Conservation (phyloP, 2,329 filamentous ascomycete genomes). For the Epichloe bromicola region DNA sequence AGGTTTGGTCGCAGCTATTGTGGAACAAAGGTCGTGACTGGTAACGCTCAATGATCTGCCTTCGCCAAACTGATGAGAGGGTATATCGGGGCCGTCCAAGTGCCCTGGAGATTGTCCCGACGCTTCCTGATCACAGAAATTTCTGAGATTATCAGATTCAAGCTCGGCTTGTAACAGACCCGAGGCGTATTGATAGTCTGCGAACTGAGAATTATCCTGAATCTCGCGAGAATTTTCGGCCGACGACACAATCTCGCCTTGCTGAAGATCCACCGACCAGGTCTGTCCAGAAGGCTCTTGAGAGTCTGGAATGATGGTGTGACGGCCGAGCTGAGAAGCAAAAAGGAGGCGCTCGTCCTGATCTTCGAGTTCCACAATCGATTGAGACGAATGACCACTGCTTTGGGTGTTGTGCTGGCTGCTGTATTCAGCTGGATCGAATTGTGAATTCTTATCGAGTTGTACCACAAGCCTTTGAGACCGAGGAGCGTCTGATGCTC, state of each 20-base stretch:
- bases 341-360: slow-evolving; percentile 20
- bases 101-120: not conserved
- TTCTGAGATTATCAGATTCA: not conserved
- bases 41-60: not conserved
- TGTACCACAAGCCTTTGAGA: slow-evolving; percentile 15
- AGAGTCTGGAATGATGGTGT: slow-evolving; percentile 32
- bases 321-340: slow-evolving; percentile 19
- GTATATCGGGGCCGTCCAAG: slow-evolving; percentile 5
- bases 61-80: slow-evolving; percentile 15
- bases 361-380: slow-evolving; percentile 23
- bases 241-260: not conserved
- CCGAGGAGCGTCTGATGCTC: not conserved
- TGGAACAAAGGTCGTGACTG: not conserved
- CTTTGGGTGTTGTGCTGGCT: slow-evolving; percentile 19
- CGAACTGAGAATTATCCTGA: not conserved
- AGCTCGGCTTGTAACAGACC: not conserved
- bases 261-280: slow-evolving; percentile 8
- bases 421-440: slow-evolving; percentile 23
- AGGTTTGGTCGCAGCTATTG: not conserved
- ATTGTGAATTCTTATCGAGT: slow-evolving; percentile 17
- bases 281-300: slow-evolving; percentile 22
- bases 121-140: not conserved
- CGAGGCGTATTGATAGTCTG: not conserved
- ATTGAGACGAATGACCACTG: slow-evolving; percentile 17
- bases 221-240: not conserved